These are phyloP conservation scores for Pseudogymnoascus sp. DNA, from an alignment of 2,329 filamentous ascomycete genomes.

Conservation along the genomic window DNA sequence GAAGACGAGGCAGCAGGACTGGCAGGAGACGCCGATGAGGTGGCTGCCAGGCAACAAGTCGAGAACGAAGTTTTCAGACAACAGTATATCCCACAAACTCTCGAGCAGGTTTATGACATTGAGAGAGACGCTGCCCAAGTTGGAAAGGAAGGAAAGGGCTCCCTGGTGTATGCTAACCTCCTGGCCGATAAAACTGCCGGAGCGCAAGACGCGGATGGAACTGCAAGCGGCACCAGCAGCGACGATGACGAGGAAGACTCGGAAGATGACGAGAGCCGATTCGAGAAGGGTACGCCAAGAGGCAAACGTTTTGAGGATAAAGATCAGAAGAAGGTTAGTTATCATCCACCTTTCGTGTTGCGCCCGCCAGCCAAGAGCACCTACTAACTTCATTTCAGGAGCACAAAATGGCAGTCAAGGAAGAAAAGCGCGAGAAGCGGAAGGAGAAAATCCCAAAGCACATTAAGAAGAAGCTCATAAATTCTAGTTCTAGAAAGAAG, in stretches of 20 bases:
- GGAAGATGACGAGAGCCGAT: constrained; percentile 43
- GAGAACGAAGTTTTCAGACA: constrained; percentile 91
- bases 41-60: constrained; percentile 54
- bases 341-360: neutral
- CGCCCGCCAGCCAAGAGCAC: neutral
- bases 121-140: constrained; percentile 81
- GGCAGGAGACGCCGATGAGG: constrained; percentile 40
- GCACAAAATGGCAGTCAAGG: constrained; percentile 87
- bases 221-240: constrained; percentile 31
- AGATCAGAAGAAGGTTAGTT: constrained; percentile 66
- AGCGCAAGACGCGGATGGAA: constrained; percentile 31
- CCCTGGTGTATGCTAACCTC: constrained; percentile 78
- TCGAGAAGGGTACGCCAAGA: constrained; percentile 60
- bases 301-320: constrained; percentile 88
- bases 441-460: constrained; percentile 96
- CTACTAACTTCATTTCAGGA: constrained; percentile 32
- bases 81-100: constrained; percentile 91
- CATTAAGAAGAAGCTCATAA: constrained; percentile 81
- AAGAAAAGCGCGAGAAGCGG: constrained; percentile 87
- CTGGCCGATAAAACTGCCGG: constrained; percentile 59
- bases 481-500: constrained; percentile 45
- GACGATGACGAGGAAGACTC: constrained; percentile 33
- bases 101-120: constrained; percentile 93
- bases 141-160: constrained; percentile 60
- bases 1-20: constrained; percentile 48